Conservation (phyloP, 2,329 filamentous ascomycete species). For the Fusarium cicatricum region DNA sequence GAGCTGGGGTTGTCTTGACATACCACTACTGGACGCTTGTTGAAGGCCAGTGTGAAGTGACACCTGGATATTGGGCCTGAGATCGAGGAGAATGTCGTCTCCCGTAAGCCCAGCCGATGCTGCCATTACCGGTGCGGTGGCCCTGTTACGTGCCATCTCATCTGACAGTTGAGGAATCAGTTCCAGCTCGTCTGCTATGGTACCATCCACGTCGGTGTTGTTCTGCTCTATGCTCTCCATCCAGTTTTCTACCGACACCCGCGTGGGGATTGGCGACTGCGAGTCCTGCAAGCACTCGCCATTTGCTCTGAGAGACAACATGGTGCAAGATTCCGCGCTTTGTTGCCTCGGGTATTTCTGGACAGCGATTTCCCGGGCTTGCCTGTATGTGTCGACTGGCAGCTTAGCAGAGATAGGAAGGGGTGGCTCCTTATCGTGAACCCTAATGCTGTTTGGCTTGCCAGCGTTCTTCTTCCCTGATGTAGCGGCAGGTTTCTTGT, state of each 20-base stretch:
- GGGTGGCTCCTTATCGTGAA: neutral
- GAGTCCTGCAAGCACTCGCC: neutral
- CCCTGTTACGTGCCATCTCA: neutral
- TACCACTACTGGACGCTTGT: neutral
- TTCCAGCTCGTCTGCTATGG: neutral
- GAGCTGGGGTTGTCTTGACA: neutral
- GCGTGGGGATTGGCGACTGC: neutral
- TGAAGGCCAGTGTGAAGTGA: neutral
- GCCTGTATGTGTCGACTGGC: neutral
- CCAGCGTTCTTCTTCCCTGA: neutral
- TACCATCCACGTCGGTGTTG: too few species aligned
- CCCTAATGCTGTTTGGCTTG: neutral
- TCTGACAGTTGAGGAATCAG: neutral
- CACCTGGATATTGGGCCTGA: neutral
- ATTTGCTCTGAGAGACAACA: neutral
- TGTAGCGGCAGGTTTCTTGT: neutral
- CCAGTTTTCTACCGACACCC: slow-evolving; percentile 8
- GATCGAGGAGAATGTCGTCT: neutral
- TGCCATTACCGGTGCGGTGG: neutral
- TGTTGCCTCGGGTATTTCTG: neutral
- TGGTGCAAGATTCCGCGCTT: neutral
- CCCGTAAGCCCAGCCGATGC: neutral
- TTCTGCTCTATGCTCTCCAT: slow-evolving; percentile 5
- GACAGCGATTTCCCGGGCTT: neutral
- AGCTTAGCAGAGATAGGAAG: neutral